These are phyloP conservation scores for Pseudogymnoascus sp. DNA, from an alignment of 2,329 filamentous ascomycete genomes.

Conservation along the genomic window DNA sequence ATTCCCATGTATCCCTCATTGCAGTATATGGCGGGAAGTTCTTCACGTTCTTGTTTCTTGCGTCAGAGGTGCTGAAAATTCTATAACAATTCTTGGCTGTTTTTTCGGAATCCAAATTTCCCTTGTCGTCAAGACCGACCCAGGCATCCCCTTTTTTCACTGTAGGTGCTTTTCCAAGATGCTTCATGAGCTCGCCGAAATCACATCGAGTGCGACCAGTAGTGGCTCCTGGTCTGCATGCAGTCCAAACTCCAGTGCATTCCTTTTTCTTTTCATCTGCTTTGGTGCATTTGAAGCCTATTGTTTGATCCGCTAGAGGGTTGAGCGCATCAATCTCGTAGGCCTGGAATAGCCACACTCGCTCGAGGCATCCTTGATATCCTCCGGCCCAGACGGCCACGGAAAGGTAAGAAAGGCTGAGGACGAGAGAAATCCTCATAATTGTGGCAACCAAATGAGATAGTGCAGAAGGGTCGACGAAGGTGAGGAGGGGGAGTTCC, in stretches of 20 bases:
- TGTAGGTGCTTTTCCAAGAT: not conserved
- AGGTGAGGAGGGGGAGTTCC: not conserved
- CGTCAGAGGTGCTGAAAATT: not conserved
- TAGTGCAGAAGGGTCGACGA: not conserved
- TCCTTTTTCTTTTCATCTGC: too few species aligned
- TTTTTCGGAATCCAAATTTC: not conserved
- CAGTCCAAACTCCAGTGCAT: too few species aligned
- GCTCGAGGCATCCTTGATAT: not conserved
- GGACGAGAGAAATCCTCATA: not conserved
- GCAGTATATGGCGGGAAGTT: not conserved
- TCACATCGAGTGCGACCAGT: not conserved
- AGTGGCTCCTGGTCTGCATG: not conserved
- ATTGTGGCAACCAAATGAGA: not conserved
- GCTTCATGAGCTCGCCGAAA: not conserved
- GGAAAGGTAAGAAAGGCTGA: not conserved
- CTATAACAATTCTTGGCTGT: not conserved
- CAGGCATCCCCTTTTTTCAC: too few species aligned
- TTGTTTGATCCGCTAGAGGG: not conserved
- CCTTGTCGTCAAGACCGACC: not conserved
- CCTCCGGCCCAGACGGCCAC: not conserved
- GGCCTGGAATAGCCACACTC: not conserved
- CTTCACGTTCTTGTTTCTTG: not conserved
- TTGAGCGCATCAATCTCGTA: not conserved
- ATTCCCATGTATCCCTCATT: not conserved
- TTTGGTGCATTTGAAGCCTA: not conserved